Evolutionary conservation across 768 basidiomycete species (phyloP).

Genomic region (Mycena galopus): DNA sequence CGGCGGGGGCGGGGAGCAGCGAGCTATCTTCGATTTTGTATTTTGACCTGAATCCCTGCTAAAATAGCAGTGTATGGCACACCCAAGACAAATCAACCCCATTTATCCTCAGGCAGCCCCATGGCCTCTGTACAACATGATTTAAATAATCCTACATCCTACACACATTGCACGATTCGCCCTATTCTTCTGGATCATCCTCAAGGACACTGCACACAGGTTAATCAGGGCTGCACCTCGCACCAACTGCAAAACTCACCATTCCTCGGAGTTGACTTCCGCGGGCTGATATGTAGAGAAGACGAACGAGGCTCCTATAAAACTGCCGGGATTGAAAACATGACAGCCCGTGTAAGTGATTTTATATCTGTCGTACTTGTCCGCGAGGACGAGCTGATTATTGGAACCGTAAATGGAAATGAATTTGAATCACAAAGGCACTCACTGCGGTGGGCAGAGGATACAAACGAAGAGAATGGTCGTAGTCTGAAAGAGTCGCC

Average conservation of each 20-base stretch:
- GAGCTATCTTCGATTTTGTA: too few relatives aligned
- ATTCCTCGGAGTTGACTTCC: slow-evolving; percentile 87
- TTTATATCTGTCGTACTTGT: slow-evolving; percentile 96
- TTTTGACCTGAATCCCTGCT: too few relatives aligned
- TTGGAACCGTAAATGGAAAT: not conserved
- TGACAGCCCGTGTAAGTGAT: slow-evolving; percentile 98
- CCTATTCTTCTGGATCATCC: slow-evolving; percentile 26
- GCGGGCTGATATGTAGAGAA: slow-evolving; percentile 95
- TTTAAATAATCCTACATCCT: slow-evolving; percentile 2
- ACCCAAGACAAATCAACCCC: too few relatives aligned
- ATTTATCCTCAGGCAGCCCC: too few relatives aligned
- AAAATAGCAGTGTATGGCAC: too few relatives aligned
- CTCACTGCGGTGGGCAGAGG: slow-evolving; percentile 93
- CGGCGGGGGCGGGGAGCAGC: too few relatives aligned
- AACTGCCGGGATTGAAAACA: slow-evolving; percentile 97
- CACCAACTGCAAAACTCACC: slow-evolving; percentile 55
- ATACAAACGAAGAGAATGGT: slow-evolving; percentile 92
- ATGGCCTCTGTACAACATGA: too few relatives aligned
- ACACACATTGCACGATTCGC: not conserved
- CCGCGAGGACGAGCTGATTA: slow-evolving; percentile 87
- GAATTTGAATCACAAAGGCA: not conserved
- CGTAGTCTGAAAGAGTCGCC: slow-evolving; percentile 90
- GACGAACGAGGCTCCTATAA: slow-evolving; percentile 77
- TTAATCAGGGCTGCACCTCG: not conserved
- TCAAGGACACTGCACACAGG: slow-evolving; percentile 24